Conservation (phyloP, 2,329 filamentous ascomycete genomes). For the Pochonia chlamydosporia region DNA sequence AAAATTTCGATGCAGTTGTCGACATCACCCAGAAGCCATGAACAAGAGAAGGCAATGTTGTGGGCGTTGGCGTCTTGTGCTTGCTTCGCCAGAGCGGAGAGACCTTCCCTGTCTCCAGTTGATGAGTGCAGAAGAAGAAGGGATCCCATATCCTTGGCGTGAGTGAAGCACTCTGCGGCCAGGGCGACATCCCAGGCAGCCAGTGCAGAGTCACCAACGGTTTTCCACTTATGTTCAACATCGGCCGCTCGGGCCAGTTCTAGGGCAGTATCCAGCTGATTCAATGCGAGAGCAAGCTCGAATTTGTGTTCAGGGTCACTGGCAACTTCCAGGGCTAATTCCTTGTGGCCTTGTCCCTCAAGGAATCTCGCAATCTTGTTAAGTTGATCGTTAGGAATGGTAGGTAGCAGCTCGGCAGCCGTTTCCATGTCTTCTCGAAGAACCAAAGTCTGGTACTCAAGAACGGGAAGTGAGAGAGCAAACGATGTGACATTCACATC, state of each 20-base stretch:
- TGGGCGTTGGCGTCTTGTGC: conserved; percentile 74
- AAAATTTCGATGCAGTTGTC: conserved; percentile 77
- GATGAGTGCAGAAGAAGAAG: conserved; percentile 84
- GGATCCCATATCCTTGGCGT: conserved; percentile 86
- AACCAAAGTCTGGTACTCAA: conserved; percentile 96
- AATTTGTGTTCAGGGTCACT: conserved; percentile 96
- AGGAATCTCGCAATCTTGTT: conserved; percentile 98
- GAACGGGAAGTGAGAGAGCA: conserved; percentile 80
- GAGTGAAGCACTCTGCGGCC: conserved; percentile 87
- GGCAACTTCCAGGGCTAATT: conserved; percentile 87
- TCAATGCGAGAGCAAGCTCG: conserved; percentile 78
- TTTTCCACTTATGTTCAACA: conserved; percentile 97
- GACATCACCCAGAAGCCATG: conserved; percentile 82
- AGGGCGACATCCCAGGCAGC: conserved; percentile 79
- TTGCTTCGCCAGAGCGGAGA: conserved; percentile 65
- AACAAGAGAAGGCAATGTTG: conserved; percentile 87
- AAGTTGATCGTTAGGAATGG: conserved; percentile 86
- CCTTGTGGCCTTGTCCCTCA: conserved; percentile 95
- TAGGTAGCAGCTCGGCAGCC: conserved; percentile 75
- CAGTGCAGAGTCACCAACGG: conserved; percentile 86
- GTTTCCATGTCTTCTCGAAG: conserved; percentile 90
- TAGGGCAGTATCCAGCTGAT: conserved; percentile 78
- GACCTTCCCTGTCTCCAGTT: conserved; percentile 70
- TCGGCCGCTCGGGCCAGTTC: conserved; percentile 78
- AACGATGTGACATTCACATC: conserved; percentile 91